Percentiles rank a stretch among this genome's conserved stretches.
Conservation (phyloP, 768 basidiomycete species). For the Calocera cornea region DNA sequence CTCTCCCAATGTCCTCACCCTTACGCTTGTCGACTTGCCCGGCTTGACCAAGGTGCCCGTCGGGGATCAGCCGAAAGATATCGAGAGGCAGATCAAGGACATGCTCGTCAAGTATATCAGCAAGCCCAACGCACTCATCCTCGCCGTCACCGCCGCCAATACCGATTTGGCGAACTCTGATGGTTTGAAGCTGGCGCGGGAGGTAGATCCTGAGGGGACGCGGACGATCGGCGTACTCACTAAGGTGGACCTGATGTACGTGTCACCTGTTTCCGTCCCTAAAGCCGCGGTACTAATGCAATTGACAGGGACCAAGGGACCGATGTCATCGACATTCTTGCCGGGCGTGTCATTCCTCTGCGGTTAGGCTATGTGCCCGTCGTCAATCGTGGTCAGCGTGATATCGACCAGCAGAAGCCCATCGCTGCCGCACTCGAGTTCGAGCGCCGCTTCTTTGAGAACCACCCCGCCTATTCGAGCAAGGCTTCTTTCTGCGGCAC, state of each 20-base stretch:
- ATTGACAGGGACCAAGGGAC: conserved; percentile 77
- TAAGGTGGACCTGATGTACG: conserved; percentile 95
- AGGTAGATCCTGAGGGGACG: conserved; percentile 93
- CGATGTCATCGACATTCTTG: conserved; percentile 97
- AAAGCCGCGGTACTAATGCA: conserved; percentile 3
- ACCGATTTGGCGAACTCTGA: conserved; percentile 98
- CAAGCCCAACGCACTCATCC: conserved; percentile 88
- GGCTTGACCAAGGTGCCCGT: conserved; percentile 92
- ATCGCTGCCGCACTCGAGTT: conserved; percentile 76
- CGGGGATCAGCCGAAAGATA: conserved; percentile 92
- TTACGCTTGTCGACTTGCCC: conserved; percentile 94
- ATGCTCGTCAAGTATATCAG: conserved; percentile 94
- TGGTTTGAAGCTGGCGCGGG: conserved; percentile 87
- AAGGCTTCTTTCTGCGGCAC: conserved; percentile 97
- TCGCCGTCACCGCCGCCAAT: conserved; percentile 93
- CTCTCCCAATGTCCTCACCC: conserved; percentile 92
- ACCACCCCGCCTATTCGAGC: conserved; percentile 79
- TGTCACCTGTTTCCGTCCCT: conserved; percentile 13
- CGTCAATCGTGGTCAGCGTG: conserved; percentile 94
- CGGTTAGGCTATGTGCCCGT: conserved; percentile 96
- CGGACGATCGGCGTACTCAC: conserved; percentile 97
- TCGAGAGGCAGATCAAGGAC: conserved; percentile 92
- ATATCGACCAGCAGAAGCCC: conserved; percentile 80
- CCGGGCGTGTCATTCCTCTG: conserved; percentile 90
- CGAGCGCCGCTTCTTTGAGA: conserved; percentile 90